Percentiles rank a stretch among this genome's conserved stretches.
phyloP scores from a whole-genome alignment of 208 protist species.

The Novymonas esmeraldas region DNA sequence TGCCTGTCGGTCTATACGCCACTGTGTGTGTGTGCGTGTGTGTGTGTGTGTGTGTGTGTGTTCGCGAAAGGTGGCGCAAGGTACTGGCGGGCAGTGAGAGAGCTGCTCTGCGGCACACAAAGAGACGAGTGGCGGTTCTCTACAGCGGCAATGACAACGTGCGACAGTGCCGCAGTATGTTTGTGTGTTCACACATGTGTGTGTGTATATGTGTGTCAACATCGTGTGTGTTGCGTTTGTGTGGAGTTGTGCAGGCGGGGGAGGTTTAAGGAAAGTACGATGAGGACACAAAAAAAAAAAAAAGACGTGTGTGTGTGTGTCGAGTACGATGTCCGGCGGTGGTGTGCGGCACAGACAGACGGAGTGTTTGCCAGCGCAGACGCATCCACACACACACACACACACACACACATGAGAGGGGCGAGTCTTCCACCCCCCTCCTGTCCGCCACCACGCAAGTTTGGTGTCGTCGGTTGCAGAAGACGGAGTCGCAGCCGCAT shows the following conservation, averaged over 20 bases:
- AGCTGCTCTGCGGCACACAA: too few species aligned
- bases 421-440: too few species aligned
- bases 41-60: not conserved
- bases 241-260: not conserved
- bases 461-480: too few species aligned
- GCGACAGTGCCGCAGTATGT: not conserved
- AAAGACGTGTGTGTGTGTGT: not conserved
- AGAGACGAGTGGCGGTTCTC: too few species aligned
- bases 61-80: too few species aligned
- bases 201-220: not conserved
- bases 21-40: constrained; percentile 1
- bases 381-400: not conserved
- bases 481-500: too few species aligned
- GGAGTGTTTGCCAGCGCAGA: not conserved
- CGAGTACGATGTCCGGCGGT: not conserved
- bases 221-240: constrained; percentile 1
- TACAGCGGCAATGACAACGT: not conserved
- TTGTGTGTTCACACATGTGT: not conserved
- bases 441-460: too few species aligned
- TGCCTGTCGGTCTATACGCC: constrained; percentile 1
- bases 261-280: not conserved
- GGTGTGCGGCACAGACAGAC: not conserved
- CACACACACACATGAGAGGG: too few species aligned
- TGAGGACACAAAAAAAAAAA: not conserved
- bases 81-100: too few species aligned